Conservation (phyloP, 1,284 basidiomycete species). For the Pholiota adiposa region DNA sequence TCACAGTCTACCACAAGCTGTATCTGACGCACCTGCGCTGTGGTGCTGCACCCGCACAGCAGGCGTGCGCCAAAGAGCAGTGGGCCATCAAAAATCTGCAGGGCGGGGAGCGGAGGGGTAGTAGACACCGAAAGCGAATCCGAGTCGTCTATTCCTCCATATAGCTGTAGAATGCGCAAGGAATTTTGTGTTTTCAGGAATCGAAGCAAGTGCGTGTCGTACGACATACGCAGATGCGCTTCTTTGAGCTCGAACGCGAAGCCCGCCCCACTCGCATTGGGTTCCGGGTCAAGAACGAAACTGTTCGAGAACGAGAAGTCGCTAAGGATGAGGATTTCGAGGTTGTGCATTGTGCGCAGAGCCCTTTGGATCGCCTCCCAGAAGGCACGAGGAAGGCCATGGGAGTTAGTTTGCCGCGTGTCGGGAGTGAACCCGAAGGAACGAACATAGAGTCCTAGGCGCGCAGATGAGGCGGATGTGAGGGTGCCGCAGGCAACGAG, state of each 20-base stretch:
- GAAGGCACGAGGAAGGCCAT: constrained; percentile 26
- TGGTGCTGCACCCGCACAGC: constrained; percentile 26
- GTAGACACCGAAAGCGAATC: constrained; percentile 12
- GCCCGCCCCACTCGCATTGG: constrained; percentile 12
- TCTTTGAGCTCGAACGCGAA: constrained; percentile 30
- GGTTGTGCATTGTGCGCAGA: constrained; percentile 29
- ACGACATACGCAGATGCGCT: constrained; percentile 32
- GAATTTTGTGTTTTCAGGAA: constrained; percentile 34
- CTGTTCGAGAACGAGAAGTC: constrained; percentile 32
- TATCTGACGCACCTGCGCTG: constrained; percentile 22
- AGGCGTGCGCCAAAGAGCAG: constrained; percentile 30
- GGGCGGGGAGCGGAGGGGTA: constrained; percentile 19
- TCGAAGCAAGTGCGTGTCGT: constrained; percentile 30
- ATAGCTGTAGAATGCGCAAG: constrained; percentile 29
- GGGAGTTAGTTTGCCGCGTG: constrained; percentile 14
- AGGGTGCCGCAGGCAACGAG: constrained; percentile 29
- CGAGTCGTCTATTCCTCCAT: constrained; percentile 26
- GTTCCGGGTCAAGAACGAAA: constrained; percentile 30
- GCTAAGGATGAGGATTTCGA: constrained; percentile 31
- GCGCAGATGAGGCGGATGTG: constrained; percentile 21
- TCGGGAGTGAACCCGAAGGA: constrained; percentile 32
- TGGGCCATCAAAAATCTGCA: constrained; percentile 35
- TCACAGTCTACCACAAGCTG: constrained; percentile 33
- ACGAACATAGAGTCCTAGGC: constrained; percentile 30
- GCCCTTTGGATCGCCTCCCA: constrained; percentile 33